A percentile compares a stretch with the other conserved stretches of the same genome.
phyloP scores from a whole-genome alignment of 805 yeast genomes.

The Candida khao-thaluensis region DNA sequence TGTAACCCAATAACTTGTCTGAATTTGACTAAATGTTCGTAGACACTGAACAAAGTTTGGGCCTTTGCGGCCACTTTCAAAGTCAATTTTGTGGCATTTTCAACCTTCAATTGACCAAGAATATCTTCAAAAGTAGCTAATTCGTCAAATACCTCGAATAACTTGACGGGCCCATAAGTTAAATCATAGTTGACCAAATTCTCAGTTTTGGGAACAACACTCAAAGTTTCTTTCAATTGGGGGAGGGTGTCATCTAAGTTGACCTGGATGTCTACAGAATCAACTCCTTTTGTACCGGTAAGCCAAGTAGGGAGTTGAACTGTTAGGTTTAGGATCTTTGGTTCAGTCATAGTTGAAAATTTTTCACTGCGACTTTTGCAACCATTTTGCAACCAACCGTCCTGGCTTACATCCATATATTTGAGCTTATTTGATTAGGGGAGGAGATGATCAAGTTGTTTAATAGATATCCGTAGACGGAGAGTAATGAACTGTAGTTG shows the following conservation, averaged over 20 bases:
- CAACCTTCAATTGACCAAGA: constrained; percentile 16
- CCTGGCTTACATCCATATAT: too few relatives aligned
- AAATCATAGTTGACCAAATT: constrained; percentile 58
- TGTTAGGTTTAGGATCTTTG: neutral
- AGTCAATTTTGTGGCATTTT: constrained; percentile 17
- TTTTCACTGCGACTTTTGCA: constrained; percentile 10
- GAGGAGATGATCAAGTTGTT: too few relatives aligned
- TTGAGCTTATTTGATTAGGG: too few relatives aligned
- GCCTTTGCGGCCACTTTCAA: constrained; percentile 51
- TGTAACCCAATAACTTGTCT: constrained; percentile 61
- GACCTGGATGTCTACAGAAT: constrained; percentile 26
- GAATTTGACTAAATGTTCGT: constrained; percentile 60
- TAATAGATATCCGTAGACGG: too few relatives aligned
- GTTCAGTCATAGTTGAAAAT: constrained; percentile 10
- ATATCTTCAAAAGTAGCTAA: constrained; percentile 26
- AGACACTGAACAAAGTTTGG: constrained; percentile 59
- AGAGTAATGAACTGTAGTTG: too few relatives aligned
- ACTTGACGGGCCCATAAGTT: constrained; percentile 38
- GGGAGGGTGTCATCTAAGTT: constrained; percentile 47
- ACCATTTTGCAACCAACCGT: constrained; percentile 9
- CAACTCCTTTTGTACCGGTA: constrained; percentile 11
- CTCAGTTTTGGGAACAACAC: constrained; percentile 54
- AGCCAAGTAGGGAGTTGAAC: constrained; percentile 15
- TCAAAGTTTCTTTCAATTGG: constrained; percentile 58
- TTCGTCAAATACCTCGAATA: constrained; percentile 30